phyloP scores from a whole-genome alignment of 208 protist species.

The Leishmania braziliensis region DNA sequence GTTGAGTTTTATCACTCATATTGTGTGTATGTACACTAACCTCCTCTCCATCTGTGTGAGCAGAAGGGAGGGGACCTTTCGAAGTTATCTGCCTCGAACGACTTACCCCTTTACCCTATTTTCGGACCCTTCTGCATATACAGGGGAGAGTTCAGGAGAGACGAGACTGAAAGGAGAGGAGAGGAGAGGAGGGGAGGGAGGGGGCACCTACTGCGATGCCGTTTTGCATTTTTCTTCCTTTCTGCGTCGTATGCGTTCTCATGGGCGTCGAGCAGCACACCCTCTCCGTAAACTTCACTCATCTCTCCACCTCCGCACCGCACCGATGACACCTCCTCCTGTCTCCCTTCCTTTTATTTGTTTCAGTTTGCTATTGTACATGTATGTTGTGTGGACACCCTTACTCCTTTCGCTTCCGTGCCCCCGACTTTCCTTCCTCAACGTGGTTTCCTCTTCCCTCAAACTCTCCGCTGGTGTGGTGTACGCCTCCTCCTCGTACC shows the following conservation, averaged over 20 bases:
- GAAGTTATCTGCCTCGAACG: not conserved
- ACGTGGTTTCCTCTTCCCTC: not conserved
- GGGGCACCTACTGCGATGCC: not conserved
- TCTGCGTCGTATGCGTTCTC: not conserved
- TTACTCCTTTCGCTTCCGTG: not conserved
- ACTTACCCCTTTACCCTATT: not conserved
- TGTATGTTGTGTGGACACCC: not conserved
- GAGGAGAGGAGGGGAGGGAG: not conserved
- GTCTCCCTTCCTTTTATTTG: not conserved
- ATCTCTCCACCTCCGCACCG: not conserved
- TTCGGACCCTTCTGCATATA: not conserved
- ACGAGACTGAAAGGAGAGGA: not conserved
- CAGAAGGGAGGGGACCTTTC: not conserved
- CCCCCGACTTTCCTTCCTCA: not conserved
- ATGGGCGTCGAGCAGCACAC: not conserved
- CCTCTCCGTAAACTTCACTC: not conserved
- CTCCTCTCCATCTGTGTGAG: not conserved
- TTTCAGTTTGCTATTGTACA: not conserved
- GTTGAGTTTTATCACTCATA: not conserved
- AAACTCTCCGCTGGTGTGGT: not conserved
- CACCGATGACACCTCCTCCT: not conserved
- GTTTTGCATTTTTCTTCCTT: not conserved
- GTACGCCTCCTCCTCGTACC: not conserved
- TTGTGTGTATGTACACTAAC: not conserved
- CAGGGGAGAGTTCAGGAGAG: not conserved